Conservation (phyloP, 306 rosid species). For the Inga leiocalycina region DNA sequence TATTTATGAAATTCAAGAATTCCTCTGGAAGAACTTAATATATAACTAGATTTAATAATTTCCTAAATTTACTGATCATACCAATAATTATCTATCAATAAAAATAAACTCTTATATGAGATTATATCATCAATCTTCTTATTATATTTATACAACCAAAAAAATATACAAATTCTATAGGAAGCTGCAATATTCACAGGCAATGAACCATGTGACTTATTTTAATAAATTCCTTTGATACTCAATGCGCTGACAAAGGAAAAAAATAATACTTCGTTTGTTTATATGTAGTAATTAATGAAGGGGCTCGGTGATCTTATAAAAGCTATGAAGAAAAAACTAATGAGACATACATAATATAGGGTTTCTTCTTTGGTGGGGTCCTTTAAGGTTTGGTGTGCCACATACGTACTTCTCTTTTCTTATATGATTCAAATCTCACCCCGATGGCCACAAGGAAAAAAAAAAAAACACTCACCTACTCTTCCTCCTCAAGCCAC, state of each 20-base stretch:
- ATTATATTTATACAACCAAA: not conserved
- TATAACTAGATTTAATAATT: not conserved
- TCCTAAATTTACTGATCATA: not conserved
- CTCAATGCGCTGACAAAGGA: too few species aligned
- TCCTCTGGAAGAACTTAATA: not conserved
- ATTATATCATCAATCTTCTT: not conserved
- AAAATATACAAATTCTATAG: not conserved
- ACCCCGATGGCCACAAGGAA: too few species aligned
- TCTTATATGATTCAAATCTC: conserved; percentile 39
- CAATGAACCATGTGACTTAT: too few species aligned
- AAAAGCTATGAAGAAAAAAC: not conserved
- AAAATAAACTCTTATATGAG: not conserved
- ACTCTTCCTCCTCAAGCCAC: too few species aligned
- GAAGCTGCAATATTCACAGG: too few species aligned
- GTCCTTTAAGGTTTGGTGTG: conserved; percentile 57
- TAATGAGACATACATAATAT: conserved; percentile 41
- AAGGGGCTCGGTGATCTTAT: not conserved
- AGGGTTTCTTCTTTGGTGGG: conserved; percentile 55
- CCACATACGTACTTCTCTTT: conserved; percentile 21
- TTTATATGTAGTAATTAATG: too few species aligned
- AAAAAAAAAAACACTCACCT: too few species aligned
- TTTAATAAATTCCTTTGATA: too few species aligned
- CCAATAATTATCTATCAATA: not conserved
- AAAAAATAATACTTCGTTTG: too few species aligned
- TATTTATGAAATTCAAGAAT: not conserved